Base-by-base conservation (phyloP, 176 grass and related monocot genomes). In the Raddia distichophylla region DNA sequence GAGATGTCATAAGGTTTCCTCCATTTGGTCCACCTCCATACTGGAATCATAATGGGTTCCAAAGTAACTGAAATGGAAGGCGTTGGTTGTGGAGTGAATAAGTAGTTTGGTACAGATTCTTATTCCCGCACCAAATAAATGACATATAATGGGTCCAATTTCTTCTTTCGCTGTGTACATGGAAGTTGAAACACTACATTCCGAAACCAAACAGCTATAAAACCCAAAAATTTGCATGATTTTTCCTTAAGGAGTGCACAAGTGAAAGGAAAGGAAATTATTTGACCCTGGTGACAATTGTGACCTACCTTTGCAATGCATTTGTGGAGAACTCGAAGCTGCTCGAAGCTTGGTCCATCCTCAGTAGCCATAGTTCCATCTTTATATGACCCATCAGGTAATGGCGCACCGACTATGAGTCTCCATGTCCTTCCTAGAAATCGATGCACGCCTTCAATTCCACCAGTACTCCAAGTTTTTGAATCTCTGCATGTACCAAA, bases 341-440 rank as follows among this genome's bases (percentile, higher is more conserved):
- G 95, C 72, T 93, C 90, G 16, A 91, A 89, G 56, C 78, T 93
- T 73, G 94, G 92, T 77, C 87, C 66, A 84, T 83, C 73, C 44
- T 94, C 84, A 79, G 61, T 87, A 7, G 80, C 79, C 64, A 40
- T 42, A 50, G 92, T 93, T 81, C 88, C 90, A 82, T 87, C 84
- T 78, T 75, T 90, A 71, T 89, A 93, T 73, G 92, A 91, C 70
- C 95, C 95, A 92, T 94, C 88, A 10, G 71, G 52, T 81, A 89
- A 91, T 72, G 90, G 81, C 67, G 90, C 44, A 33, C 92, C 95
- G 57, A 98, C 90, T 70, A 93, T 80, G 56, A 98, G 87, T 68
- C 95, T 98, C 95, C 95, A 98, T 53, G 88, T 94, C 76, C 95
- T 94, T 63, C 86, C 90, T n/a, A 98, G 85, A 89, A 94, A 98